These are phyloP conservation scores for Psidium guajava DNA, from an alignment of 345 rosid genomes.

Conservation along the genomic window DNA sequence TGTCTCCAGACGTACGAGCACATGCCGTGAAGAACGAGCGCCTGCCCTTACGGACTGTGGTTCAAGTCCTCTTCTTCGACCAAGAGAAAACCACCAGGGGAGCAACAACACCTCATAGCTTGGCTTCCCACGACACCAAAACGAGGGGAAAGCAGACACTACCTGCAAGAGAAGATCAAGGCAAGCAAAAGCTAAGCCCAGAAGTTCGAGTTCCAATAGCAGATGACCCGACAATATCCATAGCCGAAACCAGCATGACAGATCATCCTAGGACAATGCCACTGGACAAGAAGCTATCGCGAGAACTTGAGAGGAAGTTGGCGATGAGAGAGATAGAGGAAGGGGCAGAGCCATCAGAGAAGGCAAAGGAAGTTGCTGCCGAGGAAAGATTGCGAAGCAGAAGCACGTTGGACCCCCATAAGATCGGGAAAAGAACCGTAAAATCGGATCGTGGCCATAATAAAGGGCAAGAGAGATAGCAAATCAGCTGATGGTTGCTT, in stretches of 20 bases:
- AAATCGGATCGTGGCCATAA: constrained; percentile 20
- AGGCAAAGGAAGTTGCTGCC: constrained; percentile 12
- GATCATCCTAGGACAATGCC: constrained; percentile 11
- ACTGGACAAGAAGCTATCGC: constrained; percentile 1
- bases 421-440: constrained; percentile 16
- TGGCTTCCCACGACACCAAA: constrained; percentile 5
- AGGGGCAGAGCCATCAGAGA: constrained; percentile 1
- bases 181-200: constrained; percentile 4
- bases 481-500: background rate
- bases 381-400: constrained; percentile 2
- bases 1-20: constrained; percentile 73
- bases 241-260: background rate
- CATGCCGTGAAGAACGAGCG: constrained; percentile 95
- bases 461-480: constrained; percentile 26
- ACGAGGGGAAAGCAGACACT: constrained; percentile 16
- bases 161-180: constrained; percentile 13
- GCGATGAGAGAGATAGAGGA: constrained; percentile 19
- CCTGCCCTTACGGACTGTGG: constrained; percentile 87
- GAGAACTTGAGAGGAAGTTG: constrained; percentile 15
- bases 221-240: background rate
- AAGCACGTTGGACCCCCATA: constrained; percentile 14
- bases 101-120: constrained; percentile 1
- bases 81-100: constrained; percentile 43
- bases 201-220: constrained; percentile 8
- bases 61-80: constrained; percentile 85